These are phyloP conservation scores for Elongisporangium undulatum DNA, from an alignment of 352 stramenopile genomes.

Conservation along the genomic window DNA sequence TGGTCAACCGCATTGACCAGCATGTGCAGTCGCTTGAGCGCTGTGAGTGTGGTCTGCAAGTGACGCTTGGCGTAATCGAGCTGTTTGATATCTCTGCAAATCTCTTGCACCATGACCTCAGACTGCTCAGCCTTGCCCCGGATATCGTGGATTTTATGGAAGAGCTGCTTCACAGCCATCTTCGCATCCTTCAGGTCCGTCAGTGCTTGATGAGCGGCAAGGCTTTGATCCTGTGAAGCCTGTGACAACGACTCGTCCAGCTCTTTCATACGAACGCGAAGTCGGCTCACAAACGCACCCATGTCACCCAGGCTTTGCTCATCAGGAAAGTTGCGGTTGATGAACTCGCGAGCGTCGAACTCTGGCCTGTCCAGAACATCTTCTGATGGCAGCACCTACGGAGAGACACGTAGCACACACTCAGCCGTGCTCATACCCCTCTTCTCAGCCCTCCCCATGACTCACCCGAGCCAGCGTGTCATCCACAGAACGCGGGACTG, in stretches of 20 bases:
- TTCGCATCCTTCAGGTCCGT: slow-evolving; percentile 83
- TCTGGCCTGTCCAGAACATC: slow-evolving; percentile 85
- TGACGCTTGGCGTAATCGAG: slow-evolving; percentile 98
- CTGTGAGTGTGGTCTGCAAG: slow-evolving; percentile 93
- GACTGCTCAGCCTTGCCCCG: slow-evolving; percentile 93
- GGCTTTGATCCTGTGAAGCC: slow-evolving; percentile 72
- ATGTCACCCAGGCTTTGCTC: slow-evolving; percentile 79
- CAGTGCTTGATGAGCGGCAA: slow-evolving; percentile 72
- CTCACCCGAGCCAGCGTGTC: slow-evolving; percentile 46
- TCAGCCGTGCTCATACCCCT: not conserved
- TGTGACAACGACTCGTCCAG: slow-evolving; percentile 78
- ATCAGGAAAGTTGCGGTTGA: slow-evolving; percentile 92
- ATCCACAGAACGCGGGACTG: slow-evolving; percentile 48
- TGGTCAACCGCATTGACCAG: slow-evolving; percentile 96
- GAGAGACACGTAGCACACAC: not conserved
- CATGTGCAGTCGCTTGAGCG: slow-evolving; percentile 97
- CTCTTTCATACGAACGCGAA: slow-evolving; percentile 74
- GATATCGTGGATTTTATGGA: slow-evolving; percentile 92
- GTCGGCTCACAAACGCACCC: slow-evolving; percentile 77
- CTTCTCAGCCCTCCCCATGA: not conserved
- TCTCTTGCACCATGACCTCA: slow-evolving; percentile 97
- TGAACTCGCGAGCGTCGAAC: slow-evolving; percentile 90
- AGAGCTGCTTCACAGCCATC: slow-evolving; percentile 84
- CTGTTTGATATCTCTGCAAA: slow-evolving; percentile 98
- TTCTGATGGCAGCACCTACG: slow-evolving; percentile 69